Percentiles rank a stretch among this genome's conserved stretches.
phyloP scores from a whole-genome alignment of 140 eudicot genomes.

The Oenanthe javanica region DNA sequence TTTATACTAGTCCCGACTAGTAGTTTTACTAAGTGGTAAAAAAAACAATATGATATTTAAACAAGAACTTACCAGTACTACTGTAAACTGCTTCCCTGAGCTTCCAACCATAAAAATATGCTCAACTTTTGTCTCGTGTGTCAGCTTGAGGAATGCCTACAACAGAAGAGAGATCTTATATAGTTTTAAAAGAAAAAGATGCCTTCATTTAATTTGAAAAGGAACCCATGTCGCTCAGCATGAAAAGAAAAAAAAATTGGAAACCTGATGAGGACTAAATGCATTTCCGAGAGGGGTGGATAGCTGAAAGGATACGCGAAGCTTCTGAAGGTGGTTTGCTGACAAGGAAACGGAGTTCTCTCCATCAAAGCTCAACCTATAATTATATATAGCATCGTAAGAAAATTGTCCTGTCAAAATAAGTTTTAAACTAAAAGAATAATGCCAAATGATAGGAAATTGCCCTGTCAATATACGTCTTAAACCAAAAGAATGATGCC shows the following conservation, averaged over 20 bases:
- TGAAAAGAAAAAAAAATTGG: conserved; percentile 8
- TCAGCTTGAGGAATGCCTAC: conserved; percentile 77
- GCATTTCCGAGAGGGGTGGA: conserved; percentile 58
- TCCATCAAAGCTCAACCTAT: conserved; percentile 66
- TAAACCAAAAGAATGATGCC: not conserved
- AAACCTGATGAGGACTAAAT: conserved; percentile 91
- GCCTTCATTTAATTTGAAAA: conserved; percentile 2
- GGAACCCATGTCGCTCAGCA: not conserved
- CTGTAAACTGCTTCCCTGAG: conserved; percentile 64
- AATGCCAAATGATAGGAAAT: not conserved
- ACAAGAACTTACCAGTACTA: conserved; percentile 42
- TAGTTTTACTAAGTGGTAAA: not conserved
- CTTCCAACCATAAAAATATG: conserved; percentile 67
- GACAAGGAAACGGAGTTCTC: conserved; percentile 48
- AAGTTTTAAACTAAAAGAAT: not conserved
- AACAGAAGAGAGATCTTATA: conserved; percentile 4
- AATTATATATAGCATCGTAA: not conserved
- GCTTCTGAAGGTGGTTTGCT: conserved; percentile 95
- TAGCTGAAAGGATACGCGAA: conserved; percentile 60
- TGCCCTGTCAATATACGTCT: not conserved
- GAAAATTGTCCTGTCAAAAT: not conserved
- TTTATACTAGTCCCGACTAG: not conserved
- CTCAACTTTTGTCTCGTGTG: conserved; percentile 80
- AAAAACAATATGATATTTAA: not conserved
- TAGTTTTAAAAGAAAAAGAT: conserved; percentile 3